Conservation (phyloP, 345 rosid species). For the Hibiscus tridactylites region DNA sequence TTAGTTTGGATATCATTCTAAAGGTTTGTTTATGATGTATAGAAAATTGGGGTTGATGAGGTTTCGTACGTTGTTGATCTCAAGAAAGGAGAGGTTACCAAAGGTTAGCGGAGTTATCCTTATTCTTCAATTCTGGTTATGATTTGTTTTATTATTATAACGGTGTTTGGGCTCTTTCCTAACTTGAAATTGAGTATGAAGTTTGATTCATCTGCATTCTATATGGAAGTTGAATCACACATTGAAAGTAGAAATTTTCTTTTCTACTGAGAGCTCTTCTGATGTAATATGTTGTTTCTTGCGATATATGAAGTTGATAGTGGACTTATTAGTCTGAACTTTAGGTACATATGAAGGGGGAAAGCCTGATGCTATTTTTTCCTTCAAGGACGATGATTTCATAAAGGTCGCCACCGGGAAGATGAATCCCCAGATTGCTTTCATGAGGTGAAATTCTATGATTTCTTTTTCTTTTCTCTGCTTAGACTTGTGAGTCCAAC, state of each 20-base stretch:
- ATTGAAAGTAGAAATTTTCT: too few species aligned
- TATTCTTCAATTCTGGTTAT: neutral
- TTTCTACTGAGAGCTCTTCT: too few species aligned
- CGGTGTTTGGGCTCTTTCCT: neutral
- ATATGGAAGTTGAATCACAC: neutral
- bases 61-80: slow-evolving; percentile 70
- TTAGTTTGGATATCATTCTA: neutral
- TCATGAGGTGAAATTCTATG: slow-evolving; percentile 50
- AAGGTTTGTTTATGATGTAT: neutral
- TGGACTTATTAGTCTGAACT: neutral
- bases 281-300: neutral
- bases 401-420: slow-evolving; percentile 82
- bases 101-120: slow-evolving; percentile 42
- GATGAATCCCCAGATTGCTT: slow-evolving; percentile 94
- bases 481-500: too few species aligned
- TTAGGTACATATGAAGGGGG: slow-evolving; percentile 77
- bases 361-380: slow-evolving; percentile 80
- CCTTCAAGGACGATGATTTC: slow-evolving; percentile 88
- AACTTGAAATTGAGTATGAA: neutral
- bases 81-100: slow-evolving; percentile 79
- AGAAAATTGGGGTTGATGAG: slow-evolving; percentile 92
- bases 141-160: neutral
- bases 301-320: neutral
- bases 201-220: neutral
- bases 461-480: neutral